A percentile compares a stretch with the other conserved stretches of the same genome.
Evolutionary conservation across 192 early-diverging fungal species (phyloP).

Genomic region (Nowakowskiella sp.): DNA sequence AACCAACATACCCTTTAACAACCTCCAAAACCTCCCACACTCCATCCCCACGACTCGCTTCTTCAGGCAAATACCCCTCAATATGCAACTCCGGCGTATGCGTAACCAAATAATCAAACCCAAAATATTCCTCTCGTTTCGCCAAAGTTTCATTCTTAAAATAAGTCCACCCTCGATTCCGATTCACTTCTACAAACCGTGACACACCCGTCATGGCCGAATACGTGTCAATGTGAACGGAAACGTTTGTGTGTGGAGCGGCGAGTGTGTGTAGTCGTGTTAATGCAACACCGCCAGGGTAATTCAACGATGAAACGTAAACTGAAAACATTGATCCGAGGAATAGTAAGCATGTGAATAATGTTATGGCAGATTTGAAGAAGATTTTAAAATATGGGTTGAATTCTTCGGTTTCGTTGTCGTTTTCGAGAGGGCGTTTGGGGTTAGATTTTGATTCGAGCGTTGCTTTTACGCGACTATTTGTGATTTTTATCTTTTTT

Average conservation of each 20-base stretch:
- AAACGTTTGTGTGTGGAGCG: slow-evolving; percentile 4
- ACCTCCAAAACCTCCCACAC: slow-evolving; percentile 21
- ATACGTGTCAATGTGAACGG: slow-evolving; percentile 63
- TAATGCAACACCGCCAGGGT: slow-evolving; percentile 82
- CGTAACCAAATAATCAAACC: slow-evolving; percentile 41
- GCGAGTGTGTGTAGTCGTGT: slow-evolving; percentile 44
- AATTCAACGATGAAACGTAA: slow-evolving; percentile 65
- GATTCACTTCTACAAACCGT: slow-evolving; percentile 58
- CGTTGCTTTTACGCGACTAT: no score
- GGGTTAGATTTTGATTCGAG: no score
- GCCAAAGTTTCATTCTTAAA: slow-evolving; percentile 57
- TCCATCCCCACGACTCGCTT: no score
- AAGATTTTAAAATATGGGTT: no score
- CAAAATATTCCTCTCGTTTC: slow-evolving; percentile 29
- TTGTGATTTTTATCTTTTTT: no score
- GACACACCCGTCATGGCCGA: slow-evolving; percentile 78
- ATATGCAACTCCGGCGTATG: slow-evolving; percentile 37
- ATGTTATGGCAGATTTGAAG: no score
- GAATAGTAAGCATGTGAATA: no score
- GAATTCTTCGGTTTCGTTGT: no score
- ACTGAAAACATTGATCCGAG: slow-evolving; percentile 10
- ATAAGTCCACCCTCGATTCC: slow-evolving; percentile 49
- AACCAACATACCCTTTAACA: slow-evolving; percentile 33
- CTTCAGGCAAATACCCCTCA: slow-evolving; percentile 22
- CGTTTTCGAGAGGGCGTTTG: no score